These are phyloP conservation scores for Bromus sterilis DNA, from an alignment of 176 grass and related monocot species.

Conservation along the genomic window DNA sequence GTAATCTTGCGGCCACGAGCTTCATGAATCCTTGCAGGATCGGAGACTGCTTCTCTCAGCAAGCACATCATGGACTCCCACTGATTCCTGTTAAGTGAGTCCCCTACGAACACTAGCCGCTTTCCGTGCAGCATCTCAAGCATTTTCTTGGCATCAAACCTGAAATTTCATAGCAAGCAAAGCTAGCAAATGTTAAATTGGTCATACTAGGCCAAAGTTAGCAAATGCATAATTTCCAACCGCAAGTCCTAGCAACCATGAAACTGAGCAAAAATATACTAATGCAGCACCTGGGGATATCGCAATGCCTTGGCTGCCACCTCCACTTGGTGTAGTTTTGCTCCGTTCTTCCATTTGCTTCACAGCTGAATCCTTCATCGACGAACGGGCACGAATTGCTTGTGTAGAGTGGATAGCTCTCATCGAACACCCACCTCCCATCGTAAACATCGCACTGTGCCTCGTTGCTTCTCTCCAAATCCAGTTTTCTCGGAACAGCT, in stretches of 20 bases:
- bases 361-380: conserved; percentile 88
- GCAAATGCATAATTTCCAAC: not conserved
- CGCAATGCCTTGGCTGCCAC: conserved; percentile 74
- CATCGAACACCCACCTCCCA: conserved; percentile 86
- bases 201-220: not conserved
- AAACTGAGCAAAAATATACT: not conserved
- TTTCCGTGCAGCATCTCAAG: conserved; percentile 74
- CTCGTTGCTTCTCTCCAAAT: not conserved
- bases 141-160: conserved; percentile 69
- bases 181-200: not conserved
- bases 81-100: conserved; percentile 94
- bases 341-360: conserved; percentile 74
- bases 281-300: conserved; percentile 56
- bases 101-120: conserved; percentile 70
- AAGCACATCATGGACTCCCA: conserved; percentile 99
- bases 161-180: conserved; percentile 17
- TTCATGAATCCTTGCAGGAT: conserved; percentile 65
- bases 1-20: conserved; percentile 53
- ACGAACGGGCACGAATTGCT: conserved; percentile 72
- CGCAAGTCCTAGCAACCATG: not conserved
- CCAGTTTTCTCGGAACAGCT: not conserved
- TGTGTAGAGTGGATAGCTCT: conserved; percentile 75
- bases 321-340: conserved; percentile 69
- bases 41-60: conserved; percentile 39
- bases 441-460: conserved; percentile 58